Conservation (phyloP, 2,329 filamentous ascomycete species). For the Biscogniauxia mediterranea region DNA sequence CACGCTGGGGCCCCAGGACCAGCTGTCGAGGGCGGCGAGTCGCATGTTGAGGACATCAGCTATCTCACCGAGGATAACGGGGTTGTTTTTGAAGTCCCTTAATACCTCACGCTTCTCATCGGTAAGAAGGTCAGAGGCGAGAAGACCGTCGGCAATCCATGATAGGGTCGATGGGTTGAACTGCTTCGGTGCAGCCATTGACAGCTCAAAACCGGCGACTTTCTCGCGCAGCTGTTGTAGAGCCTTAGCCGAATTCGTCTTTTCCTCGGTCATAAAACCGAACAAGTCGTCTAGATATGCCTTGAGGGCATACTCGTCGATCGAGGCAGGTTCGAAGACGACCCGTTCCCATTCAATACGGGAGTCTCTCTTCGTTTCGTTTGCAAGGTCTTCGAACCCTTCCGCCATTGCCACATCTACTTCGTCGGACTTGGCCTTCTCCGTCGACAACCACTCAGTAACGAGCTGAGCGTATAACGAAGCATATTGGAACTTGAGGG, state of each 20-base stretch:
- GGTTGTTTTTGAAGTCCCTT: constrained; percentile 41
- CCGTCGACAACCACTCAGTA: constrained; percentile 44
- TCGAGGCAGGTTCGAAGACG: constrained; percentile 40
- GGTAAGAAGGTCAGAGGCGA: constrained; percentile 43
- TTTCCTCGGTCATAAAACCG: constrained; percentile 24
- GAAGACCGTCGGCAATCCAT: constrained; percentile 42
- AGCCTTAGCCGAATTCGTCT: constrained; percentile 25
- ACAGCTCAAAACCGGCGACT: constrained; percentile 34
- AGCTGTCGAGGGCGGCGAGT: constrained; percentile 41
- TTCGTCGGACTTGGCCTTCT: constrained; percentile 20
- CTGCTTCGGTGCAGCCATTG: constrained; percentile 30
- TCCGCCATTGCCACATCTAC: constrained; percentile 30
- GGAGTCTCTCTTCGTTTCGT: constrained; percentile 41
- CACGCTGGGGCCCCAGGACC: constrained; percentile 46
- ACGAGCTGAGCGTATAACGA: constrained; percentile 45
- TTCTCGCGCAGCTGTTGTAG: constrained; percentile 22
- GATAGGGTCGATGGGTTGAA: constrained; percentile 36
- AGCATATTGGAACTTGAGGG: constrained; percentile 43
- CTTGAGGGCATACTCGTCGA: constrained; percentile 38
- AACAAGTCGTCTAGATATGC: constrained; percentile 44
- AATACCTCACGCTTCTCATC: constrained; percentile 42
- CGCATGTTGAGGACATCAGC: constrained; percentile 54
- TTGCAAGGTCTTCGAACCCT: constrained; percentile 41
- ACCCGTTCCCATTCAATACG: constrained; percentile 43
- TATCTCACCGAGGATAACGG: constrained; percentile 45